These are phyloP conservation scores for Pulveroboletus sp. DNA, from an alignment of 768 basidiomycete species.

Conservation along the genomic window DNA sequence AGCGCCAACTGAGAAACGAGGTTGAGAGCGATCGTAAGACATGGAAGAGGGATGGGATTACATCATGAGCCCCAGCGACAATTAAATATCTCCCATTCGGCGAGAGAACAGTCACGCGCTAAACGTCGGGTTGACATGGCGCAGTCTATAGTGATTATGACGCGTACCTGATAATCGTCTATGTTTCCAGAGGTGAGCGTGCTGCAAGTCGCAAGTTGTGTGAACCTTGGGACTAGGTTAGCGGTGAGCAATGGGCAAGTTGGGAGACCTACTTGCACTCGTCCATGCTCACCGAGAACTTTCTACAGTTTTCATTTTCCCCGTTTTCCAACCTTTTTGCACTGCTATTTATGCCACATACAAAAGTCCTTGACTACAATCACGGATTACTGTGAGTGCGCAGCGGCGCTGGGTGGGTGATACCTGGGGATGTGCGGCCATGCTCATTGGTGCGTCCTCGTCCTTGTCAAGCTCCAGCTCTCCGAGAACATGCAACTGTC, in stretches of 20 bases:
- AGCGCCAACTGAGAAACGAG: constrained; percentile 50
- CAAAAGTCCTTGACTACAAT: constrained; percentile 48
- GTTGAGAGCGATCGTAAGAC: constrained; percentile 12
- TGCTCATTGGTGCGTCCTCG: constrained; percentile 97
- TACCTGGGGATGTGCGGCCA: constrained; percentile 68
- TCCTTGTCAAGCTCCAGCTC: constrained; percentile 76
- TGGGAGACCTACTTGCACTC: constrained; percentile 52
- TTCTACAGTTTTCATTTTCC: constrained; percentile 83
- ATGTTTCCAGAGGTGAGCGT: constrained; percentile 60
- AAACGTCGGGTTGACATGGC: constrained; percentile 7
- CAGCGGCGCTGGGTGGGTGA: constrained; percentile 7
- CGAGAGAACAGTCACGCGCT: constrained; percentile 86
- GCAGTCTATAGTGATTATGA: neutral
- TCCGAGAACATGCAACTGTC: constrained; percentile 51
- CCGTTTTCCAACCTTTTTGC: constrained; percentile 57
- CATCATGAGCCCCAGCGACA: constrained; percentile 71
- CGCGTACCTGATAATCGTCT: constrained; percentile 86
- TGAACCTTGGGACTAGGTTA: constrained; percentile 19
- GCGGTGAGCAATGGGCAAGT: neutral
- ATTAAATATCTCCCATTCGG: constrained; percentile 63
- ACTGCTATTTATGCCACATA: constrained; percentile 88
- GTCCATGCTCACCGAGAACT: constrained; percentile 48
- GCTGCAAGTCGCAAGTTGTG: constrained; percentile 41
- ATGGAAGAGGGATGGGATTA: constrained; percentile 36
- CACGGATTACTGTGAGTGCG: neutral